Base-by-base conservation (phyloP, 2,329 filamentous ascomycete species). In the Metarhizium humberi region DNA sequence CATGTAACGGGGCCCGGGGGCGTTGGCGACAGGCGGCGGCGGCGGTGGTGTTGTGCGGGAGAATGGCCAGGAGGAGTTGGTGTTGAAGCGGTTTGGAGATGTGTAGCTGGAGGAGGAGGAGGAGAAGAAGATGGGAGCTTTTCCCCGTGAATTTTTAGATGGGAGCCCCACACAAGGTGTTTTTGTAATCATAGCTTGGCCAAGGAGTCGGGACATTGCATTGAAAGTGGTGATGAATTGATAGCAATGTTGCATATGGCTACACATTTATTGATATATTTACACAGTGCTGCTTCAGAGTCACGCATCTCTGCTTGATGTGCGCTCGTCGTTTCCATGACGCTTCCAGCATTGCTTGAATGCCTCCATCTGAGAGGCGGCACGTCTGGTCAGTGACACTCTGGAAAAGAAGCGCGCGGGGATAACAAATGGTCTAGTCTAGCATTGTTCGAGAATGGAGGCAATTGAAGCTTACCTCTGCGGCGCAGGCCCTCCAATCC, bases 301-400 rank as follows among this genome's bases (percentile, higher is more conserved):
- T 55, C 38, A 57, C 42, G 77, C 79, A 67, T 95, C 86, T 67
- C 90, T 92, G 46, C 80, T 85, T 54, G 79, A 79, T 0, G 92
- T 96, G 65, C 94, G 82, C 69, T 87, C 75, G 64, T 95, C 86
- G 69, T 97, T 97, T 51, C 90, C 86, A 64, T 95, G 86, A 60
- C 78, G 79, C 73, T 95, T 96, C 92, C 92, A 97, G 72, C 92
- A 97, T 64, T 87, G 81, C 65, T 85, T 85, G 69, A 97, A 97
- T 2, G 80, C 78, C 67, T 94, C 87, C 88, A 97, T 95, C 92
- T 97, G 50, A 50, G n/a, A 45, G 8, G 42, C 16, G 16, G 38
- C 54, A 7, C 40, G n/a, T 32, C 10, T 34, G 16, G 54, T 46
- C 11, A 49, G 52, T 32, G 25, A 36, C 18, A 45, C 13, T 20